Evolutionary conservation across 139 green algal genomes (phyloP), one percentile per base, ranked within the genome.

Genomic region (Astrephomene gubernaculifera): DNA sequence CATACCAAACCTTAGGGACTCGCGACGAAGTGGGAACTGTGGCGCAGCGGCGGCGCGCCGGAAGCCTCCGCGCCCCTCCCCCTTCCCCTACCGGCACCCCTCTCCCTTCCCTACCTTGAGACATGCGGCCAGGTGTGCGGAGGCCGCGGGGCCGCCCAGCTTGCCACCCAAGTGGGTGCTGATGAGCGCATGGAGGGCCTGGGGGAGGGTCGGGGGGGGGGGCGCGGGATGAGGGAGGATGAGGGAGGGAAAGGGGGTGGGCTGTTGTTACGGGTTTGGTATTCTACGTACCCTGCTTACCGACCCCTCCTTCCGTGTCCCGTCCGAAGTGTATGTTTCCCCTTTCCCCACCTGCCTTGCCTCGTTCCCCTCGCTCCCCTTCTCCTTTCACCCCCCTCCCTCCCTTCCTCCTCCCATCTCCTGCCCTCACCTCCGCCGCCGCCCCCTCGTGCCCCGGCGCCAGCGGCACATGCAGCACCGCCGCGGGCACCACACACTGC

Each of bases 381-480:
- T 7, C 8, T 22, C 65, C 33, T 12, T 35, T n/a, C 14, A 2
- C 29, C 2, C 65, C 35, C 65, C 38, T 35, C 38, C 7, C 22
- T 25, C 38, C 22, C 38, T 39, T 17, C 38, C 33, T 4, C 68
- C 68, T 22, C 68, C 4, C 33, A 22, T 22, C 68, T 12, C 67
- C 22, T 1, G 67, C 41, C 5, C 73, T 27, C 76, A 83, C 76
- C 76, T 83, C 24, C 41, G 60, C 60, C 29, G 41, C 76, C 19
- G 60, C 60, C n/a, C 35, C 39, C 25, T 27, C 27, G 2, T 44
- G 43, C 41, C 3, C 38, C 4, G 61, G 63, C 41, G 43, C 27
- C 43, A 78, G 35, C 35, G 39, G 53, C 79, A 83, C 54, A 35
- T 78, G 72, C 63, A 76, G 73, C 67, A 84, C 43, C 19, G 43